Evolutionary conservation across 768 basidiomycete species (phyloP), one percentile per base, ranked within the genome.

Genomic region (Boletus rex-veris): DNA sequence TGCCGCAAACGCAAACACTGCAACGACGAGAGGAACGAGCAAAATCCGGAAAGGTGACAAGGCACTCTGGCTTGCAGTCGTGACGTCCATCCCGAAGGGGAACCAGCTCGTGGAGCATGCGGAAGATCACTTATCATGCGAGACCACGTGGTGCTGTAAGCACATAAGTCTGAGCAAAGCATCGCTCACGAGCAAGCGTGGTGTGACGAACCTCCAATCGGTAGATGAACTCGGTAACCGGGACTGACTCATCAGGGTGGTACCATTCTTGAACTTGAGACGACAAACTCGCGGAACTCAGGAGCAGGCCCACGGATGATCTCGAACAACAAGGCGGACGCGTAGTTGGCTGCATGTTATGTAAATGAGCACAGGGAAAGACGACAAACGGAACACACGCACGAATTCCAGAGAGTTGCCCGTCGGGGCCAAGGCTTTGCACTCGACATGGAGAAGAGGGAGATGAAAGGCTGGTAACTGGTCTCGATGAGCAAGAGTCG

Each of bases 401-500:
- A 90, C 87, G 85, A 57, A 90, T 80, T 26, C 79, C 86, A 53
- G 71, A 67, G 55, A 84, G 65, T 55, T 83, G 77, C 4, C 85
- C 83, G 53, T 80, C 72, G 19, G 74, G 69, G 40, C 76, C 69
- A n/a, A n/a, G n/a, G n/a, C 52, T 74, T 62, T 50, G 85, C 74
- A 35, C 82, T n/a, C n/a, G n/a, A n/a, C n/a, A n/a, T n/a, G n/a
- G 83, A 81, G 79, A 95, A 87, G 65, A 93, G 77, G 9, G 89
- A 91, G 63, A 92, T 82, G 79, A 93, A 90, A 6, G 91, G 85
- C 70, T 92, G 90, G 74, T 92, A 93, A 52, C 88, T 88, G 9
- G 85, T 84, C 73, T 87, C 82, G 58, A 90, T 76, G 56, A 92
- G 73, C 68, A 87, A 75, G 67, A 94, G 77, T 62, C 88, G 85